These are phyloP conservation scores for Tulasnella sp. DNA, from an alignment of 768 basidiomycete genomes.

Conservation along the genomic window DNA sequence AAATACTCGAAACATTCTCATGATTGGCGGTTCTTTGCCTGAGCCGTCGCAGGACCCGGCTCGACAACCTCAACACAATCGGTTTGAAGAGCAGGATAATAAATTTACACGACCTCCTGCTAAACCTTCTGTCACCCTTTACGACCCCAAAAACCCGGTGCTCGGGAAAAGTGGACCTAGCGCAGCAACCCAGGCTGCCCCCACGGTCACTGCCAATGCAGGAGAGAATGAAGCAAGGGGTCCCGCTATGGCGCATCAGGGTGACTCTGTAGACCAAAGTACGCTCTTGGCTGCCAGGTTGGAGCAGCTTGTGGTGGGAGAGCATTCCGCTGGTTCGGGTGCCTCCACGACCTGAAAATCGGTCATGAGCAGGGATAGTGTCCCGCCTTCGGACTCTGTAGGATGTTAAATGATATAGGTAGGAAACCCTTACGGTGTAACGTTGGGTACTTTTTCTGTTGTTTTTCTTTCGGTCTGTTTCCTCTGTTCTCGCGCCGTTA, in stretches of 20 bases:
- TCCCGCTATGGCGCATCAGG: not conserved
- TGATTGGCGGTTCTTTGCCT: not conserved
- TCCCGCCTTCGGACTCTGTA: not conserved
- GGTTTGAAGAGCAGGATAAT: constrained; percentile 4
- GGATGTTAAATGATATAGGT: not conserved
- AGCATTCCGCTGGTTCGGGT: constrained; percentile 4
- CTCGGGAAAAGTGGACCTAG: not conserved
- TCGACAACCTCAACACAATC: not conserved
- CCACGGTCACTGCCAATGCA: not conserved
- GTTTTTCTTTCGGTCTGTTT: constrained; percentile 19
- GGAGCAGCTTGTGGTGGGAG: not conserved
- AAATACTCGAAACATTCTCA: not conserved
- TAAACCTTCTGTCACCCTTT: not conserved
- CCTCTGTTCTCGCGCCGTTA: not conserved
- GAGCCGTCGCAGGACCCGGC: not conserved
- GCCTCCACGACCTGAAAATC: not conserved
- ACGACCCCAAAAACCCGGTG: not conserved
- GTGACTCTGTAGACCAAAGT: not conserved
- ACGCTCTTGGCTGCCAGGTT: not conserved
- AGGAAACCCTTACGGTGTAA: not conserved
- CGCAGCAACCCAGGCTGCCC: not conserved
- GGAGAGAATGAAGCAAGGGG: not conserved
- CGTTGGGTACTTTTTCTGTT: constrained; percentile 15
- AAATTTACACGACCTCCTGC: constrained; percentile 11
- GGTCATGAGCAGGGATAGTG: not conserved